These are phyloP conservation scores for Daldinia grandis DNA, from an alignment of 495 filamentous ascomycete genomes.

Conservation along the genomic window DNA sequence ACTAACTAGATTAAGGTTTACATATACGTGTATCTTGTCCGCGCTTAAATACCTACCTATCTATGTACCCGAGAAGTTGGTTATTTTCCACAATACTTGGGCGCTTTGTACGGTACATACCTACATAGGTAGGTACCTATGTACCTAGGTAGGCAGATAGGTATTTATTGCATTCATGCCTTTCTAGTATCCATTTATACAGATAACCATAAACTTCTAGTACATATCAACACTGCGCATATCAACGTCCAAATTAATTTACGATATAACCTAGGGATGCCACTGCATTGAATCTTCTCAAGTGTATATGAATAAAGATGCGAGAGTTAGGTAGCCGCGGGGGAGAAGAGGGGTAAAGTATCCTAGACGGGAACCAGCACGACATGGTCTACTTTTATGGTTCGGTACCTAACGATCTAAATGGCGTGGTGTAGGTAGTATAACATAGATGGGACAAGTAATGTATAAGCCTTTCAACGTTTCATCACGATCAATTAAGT, in stretches of 20 bases:
- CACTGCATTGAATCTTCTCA: too few species aligned
- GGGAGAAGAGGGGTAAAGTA: conserved; percentile 21
- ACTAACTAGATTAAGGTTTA: too few species aligned
- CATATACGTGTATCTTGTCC: too few species aligned
- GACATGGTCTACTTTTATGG: conserved; percentile 19
- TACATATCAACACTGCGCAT: background rate
- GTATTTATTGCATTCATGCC: background rate
- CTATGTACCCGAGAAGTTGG: too few species aligned
- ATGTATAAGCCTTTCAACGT: background rate
- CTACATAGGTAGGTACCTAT: background rate
- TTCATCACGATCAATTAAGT: background rate
- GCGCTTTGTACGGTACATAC: too few species aligned
- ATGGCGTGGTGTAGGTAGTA: conserved; percentile 15
- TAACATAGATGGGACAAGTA: background rate
- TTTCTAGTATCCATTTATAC: background rate
- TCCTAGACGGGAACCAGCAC: conserved; percentile 23
- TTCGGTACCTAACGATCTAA: conserved; percentile 34
- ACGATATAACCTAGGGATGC: too few species aligned
- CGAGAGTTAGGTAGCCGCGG: background rate
- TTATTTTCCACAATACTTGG: too few species aligned
- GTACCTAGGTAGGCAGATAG: conserved; percentile 8
- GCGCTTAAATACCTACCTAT: too few species aligned
- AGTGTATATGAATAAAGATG: background rate
- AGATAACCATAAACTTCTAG: background rate
- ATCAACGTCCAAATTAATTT: background rate